A percentile compares a stretch with the other conserved stretches of the same genome.
Conservation (phyloP, 1,284 basidiomycete genomes). For the Phenoliferia sp. region DNA sequence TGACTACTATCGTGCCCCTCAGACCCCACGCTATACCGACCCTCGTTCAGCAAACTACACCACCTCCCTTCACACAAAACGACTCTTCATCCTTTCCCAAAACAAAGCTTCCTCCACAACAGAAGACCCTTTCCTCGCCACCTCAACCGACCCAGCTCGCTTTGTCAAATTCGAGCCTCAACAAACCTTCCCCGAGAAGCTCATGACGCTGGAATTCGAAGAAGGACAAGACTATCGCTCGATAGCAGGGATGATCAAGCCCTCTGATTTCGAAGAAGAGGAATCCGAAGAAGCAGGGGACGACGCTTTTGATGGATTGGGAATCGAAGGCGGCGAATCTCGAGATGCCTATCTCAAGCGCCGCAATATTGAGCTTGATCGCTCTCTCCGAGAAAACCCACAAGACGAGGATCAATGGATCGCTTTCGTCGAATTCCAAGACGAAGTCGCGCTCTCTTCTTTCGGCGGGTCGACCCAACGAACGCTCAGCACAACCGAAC, state of each 20-base stretch:
- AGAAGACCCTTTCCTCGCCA: constrained; percentile 17
- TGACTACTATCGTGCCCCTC: neutral
- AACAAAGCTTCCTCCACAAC: neutral
- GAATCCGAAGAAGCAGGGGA: constrained; percentile 21
- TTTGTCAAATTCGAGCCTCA: constrained; percentile 12
- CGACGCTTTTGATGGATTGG: constrained; percentile 21
- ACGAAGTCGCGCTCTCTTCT: constrained; percentile 22
- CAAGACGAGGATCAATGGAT: constrained; percentile 59
- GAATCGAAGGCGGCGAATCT: constrained; percentile 32
- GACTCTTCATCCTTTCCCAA: constrained; percentile 12
- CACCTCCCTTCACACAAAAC: constrained; percentile 20
- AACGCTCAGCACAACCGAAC: constrained; percentile 56
- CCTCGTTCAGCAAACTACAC: constrained; percentile 15
- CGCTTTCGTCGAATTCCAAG: constrained; percentile 51
- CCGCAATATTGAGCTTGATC: constrained; percentile 57
- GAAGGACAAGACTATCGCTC: constrained; percentile 35
- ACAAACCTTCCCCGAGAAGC: constrained; percentile 10
- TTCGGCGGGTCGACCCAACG: constrained; percentile 50
- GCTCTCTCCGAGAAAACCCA: constrained; percentile 52
- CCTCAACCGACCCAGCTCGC: neutral
- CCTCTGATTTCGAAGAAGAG: constrained; percentile 16
- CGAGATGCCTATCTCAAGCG: constrained; percentile 55
- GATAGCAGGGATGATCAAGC: constrained; percentile 28
- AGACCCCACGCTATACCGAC: constrained; percentile 27
- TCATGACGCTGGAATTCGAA: constrained; percentile 33